Evolutionary conservation across 1,284 basidiomycete species (phyloP).

Genomic region (Tremellales sp.): DNA sequence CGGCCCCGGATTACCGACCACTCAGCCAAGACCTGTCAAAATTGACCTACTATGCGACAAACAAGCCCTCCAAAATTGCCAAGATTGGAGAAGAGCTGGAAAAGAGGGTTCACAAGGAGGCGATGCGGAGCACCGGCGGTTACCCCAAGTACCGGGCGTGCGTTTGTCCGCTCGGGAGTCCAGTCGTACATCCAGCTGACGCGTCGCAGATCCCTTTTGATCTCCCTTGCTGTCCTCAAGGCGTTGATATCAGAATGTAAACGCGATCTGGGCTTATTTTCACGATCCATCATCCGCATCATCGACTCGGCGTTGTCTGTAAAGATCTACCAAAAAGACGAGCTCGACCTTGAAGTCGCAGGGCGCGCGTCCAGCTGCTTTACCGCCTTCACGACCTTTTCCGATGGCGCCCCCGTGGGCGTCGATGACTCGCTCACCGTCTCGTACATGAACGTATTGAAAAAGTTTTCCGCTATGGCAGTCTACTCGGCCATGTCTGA

Average conservation of each 20-base stretch:
- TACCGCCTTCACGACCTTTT: conserved; percentile 87
- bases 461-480: conserved; percentile 62
- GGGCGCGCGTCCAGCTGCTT: conserved; percentile 80
- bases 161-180: conserved; percentile 43
- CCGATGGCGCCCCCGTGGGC: conserved; percentile 75
- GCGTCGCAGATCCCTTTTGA: conserved; percentile 66
- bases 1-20: conserved; percentile 67
- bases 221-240: conserved; percentile 80
- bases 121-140: conserved; percentile 62
- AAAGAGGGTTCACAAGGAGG: conserved; percentile 67
- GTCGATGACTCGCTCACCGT: conserved; percentile 67
- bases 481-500: conserved; percentile 48
- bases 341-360: conserved; percentile 72
- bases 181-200: conserved; percentile 4
- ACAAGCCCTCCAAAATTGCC: conserved; percentile 81
- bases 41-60: conserved; percentile 87
- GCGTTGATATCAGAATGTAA: conserved; percentile 85
- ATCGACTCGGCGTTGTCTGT: conserved; percentile 62
- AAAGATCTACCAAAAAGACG: conserved; percentile 53
- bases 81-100: conserved; percentile 83
- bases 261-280: conserved; percentile 77
- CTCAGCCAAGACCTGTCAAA: conserved; percentile 86
- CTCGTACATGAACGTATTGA: conserved; percentile 67
- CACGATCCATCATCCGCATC: conserved; percentile 69
- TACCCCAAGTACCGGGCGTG: conserved; percentile 77